These are phyloP conservation scores for Polyrhizophydium stewartii DNA, from an alignment of 371 early-diverging fungal genomes.

Conservation along the genomic window DNA sequence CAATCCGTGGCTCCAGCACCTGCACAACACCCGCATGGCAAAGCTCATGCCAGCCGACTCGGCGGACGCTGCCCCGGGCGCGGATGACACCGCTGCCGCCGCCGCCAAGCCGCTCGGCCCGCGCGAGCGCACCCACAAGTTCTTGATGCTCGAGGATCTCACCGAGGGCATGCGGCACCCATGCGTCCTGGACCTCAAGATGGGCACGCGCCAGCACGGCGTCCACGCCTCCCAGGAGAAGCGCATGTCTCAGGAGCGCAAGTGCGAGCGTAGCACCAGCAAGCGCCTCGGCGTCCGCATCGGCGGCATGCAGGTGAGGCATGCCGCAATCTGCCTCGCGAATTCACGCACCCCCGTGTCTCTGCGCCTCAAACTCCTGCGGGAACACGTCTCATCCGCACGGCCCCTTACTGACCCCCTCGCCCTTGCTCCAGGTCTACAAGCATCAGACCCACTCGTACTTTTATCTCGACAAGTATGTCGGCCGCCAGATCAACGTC, in stretches of 20 bases:
- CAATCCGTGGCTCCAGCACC: conserved; percentile 54
- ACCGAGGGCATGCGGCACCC: conserved; percentile 74
- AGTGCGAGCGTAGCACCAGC: conserved; percentile 88
- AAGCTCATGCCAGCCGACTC: conserved; percentile 16
- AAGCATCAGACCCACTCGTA: conserved; percentile 60
- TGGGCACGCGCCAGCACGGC: conserved; percentile 97
- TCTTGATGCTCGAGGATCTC: conserved; percentile 87
- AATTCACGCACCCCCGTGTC: too few relatives aligned
- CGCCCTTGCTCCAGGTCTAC: conserved; percentile 58
- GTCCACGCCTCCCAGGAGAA: conserved; percentile 81
- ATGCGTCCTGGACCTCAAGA: conserved; percentile 94
- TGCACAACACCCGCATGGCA: conserved; percentile 39
- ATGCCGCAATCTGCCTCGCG: too few relatives aligned
- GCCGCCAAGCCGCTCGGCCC: conserved; percentile 13
- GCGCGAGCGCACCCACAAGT: conserved; percentile 50
- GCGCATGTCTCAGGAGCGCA: conserved; percentile 76
- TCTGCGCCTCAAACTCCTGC: too few relatives aligned
- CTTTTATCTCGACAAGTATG: conserved; percentile 87
- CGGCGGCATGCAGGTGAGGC: conserved; percentile 91
- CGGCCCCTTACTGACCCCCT: neutral
- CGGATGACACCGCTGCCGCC: neutral
- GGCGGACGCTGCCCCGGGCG: conserved; percentile 2
- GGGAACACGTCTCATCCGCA: too few relatives aligned
- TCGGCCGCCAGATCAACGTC: conserved; percentile 76
- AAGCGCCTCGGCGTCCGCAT: conserved; percentile 87